Evolutionary conservation across 2,329 filamentous ascomycete species (phyloP), one percentile per base, ranked within the genome.

Genomic region (Pezicula radicicola): DNA sequence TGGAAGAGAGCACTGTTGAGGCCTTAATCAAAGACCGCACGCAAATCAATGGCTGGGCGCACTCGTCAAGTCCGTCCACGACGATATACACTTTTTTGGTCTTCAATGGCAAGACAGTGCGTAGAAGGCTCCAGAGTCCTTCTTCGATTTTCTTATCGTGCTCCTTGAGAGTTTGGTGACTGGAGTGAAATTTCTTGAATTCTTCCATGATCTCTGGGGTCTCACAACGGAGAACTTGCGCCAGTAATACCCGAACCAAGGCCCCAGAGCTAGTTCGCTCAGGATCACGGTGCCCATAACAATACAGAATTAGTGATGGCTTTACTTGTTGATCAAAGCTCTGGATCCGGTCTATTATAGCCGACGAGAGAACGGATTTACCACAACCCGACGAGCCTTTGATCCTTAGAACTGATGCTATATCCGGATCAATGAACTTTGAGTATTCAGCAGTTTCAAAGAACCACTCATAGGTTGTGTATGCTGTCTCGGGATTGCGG

Each of bases 21-120:
- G 15, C 16, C 3, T 13, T 21, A 21, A 36, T 36, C 15, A 36
- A 33, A 36, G 33, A 48, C 19, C 9, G 19, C 10, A 25, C 30
- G 37, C 10, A 6, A 13, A 37, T 21, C 46, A 37, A 21, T 25
- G 30, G 40, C 33, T 37, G 35, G 16, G 35, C 35, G 36, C 41
- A 50, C 21, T 47, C 43, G 16, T 48, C 49, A 28, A 51, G 36
- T 7, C 49, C 49, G 37, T 51, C 49, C 16, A 51, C 36, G 16
- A 51, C 28, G 13, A 51, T 48, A 39, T 47, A 51, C 9, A 51
- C 33, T 30, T 48, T 51, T 35, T 50, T n/a, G 13, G 21, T 35
- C 16, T 21, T 21, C 16, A 45, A 44, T 19, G 28, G 27, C 15
- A 50, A 9, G 13, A 39, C n/a, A 19, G n/a, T 33, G 9, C 21